Conservation (phyloP, 306 rosid genomes). For the Acacia crassicarpa region DNA sequence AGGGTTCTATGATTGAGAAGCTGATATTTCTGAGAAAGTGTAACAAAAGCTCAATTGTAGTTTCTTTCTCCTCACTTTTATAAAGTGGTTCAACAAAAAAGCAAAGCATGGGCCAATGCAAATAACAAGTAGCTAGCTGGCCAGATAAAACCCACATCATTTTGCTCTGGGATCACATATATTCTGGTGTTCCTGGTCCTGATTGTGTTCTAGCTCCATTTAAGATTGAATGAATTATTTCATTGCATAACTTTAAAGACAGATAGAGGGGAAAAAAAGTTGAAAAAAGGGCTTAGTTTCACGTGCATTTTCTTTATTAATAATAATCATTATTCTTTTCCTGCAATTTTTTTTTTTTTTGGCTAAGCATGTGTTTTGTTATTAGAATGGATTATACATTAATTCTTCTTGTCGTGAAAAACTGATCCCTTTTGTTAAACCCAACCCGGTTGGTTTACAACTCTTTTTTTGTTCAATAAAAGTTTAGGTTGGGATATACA, state of each 20-base stretch:
- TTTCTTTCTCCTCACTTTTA: slow-evolving; percentile 32
- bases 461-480: too few relatives aligned
- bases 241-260: neutral
- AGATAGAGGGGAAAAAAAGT: neutral
- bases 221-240: neutral
- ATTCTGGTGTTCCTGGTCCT: slow-evolving; percentile 16
- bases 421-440: too few relatives aligned
- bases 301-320: neutral
- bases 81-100: slow-evolving; percentile 33
- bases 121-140: slow-evolving; percentile 4
- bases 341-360: too few relatives aligned
- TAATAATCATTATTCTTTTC: too few relatives aligned
- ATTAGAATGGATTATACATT: too few relatives aligned
- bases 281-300: neutral
- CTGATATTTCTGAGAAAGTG: slow-evolving; percentile 33
- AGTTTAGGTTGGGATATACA: too few relatives aligned
- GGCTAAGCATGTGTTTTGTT: too few relatives aligned
- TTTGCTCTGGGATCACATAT: slow-evolving; percentile 26
- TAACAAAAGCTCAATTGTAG: slow-evolving; percentile 45
- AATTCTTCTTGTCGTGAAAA: too few relatives aligned
- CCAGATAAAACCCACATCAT: slow-evolving; percentile 38
- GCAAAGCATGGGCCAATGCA: slow-evolving; percentile 29
- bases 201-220: neutral
- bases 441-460: too few relatives aligned
- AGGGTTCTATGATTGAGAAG: slow-evolving; percentile 31